Evolutionary conservation across 164 flowering plant genomes (phyloP).

Genomic region (Houttuynia cordata): DNA sequence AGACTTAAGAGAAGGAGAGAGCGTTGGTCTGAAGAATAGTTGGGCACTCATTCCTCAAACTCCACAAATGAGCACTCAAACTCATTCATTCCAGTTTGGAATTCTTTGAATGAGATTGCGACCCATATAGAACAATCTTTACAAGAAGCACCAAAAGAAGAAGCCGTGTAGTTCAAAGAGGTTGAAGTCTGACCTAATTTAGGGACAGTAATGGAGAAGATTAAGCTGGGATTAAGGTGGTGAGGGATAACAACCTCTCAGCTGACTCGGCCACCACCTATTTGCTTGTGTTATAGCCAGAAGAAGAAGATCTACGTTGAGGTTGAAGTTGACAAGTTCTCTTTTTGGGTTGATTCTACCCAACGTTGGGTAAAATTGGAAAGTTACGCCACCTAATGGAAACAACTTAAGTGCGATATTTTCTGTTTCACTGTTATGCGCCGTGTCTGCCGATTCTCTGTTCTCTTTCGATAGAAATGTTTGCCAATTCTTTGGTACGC

Average conservation of each 20-base stretch:
- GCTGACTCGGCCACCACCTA: not conserved
- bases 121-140: conserved; percentile 4
- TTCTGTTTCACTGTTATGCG: too few relatives aligned
- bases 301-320: not conserved
- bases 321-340: conserved; percentile 3
- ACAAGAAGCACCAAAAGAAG: not conserved
- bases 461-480: too few relatives aligned
- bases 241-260: conserved; percentile 1
- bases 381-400: not conserved
- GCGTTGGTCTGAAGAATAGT: not conserved
- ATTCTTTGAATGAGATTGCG: not conserved
- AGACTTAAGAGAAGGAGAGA: conserved; percentile 11
- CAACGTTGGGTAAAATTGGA: not conserved
- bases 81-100: conserved; percentile 6
- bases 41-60: conserved; percentile 5
- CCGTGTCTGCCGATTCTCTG: too few relatives aligned
- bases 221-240: conserved; percentile 3
- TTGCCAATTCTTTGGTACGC: too few relatives aligned
- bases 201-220: not conserved
- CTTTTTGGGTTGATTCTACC: not conserved
- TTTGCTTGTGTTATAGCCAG: not conserved
- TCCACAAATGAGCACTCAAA: too few relatives aligned
- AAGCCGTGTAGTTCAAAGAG: not conserved
- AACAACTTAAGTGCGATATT: too few relatives aligned
- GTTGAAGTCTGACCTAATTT: conserved; percentile 6